Percentiles rank a stretch among this genome's conserved stretches.
Conservation (phyloP, 148 eudicot species). For the Fagopyrum tataricum region DNA sequence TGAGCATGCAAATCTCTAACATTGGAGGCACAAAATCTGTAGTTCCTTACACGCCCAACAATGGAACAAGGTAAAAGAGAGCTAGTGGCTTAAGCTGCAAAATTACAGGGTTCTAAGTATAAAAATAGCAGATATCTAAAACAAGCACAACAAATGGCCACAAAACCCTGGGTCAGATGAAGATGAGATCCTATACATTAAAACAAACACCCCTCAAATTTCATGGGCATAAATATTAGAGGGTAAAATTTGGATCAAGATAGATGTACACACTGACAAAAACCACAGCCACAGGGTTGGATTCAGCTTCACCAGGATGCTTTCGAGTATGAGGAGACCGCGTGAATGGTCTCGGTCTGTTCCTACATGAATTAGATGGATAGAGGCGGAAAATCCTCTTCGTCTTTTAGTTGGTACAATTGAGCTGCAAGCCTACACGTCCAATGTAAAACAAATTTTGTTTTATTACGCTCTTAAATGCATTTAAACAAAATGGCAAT, state of each 20-base stretch:
- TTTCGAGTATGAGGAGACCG: neutral
- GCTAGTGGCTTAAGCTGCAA: constrained; percentile 7
- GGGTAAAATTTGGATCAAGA: constrained; percentile 8
- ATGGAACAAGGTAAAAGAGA: neutral
- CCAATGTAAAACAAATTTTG: neutral
- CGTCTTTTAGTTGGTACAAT: constrained; percentile 66
- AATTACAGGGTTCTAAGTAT: constrained; percentile 1
- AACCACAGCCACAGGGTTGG: constrained; percentile 8
- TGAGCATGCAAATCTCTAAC: neutral
- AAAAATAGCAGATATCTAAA: constrained; percentile 5
- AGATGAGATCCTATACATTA: constrained; percentile 11
- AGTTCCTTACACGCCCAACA: neutral
- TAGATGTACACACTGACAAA: constrained; percentile 13
- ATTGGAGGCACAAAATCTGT: neutral
- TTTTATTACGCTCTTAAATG: too few species aligned
- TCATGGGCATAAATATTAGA: constrained; percentile 11
- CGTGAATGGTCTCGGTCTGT: neutral
- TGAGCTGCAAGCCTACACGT: constrained; percentile 39
- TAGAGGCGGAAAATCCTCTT: constrained; percentile 91
- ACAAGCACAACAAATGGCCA: constrained; percentile 8
- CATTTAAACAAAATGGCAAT: too few species aligned
- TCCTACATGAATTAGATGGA: constrained; percentile 18
- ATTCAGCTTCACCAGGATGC: neutral
- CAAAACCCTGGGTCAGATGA: constrained; percentile 9
- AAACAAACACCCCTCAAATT: constrained; percentile 12